Percentiles rank a stretch among this genome's conserved stretches.
Conservation (phyloP, 2,329 filamentous ascomycete species). For the Colletotrichum eleusines region DNA sequence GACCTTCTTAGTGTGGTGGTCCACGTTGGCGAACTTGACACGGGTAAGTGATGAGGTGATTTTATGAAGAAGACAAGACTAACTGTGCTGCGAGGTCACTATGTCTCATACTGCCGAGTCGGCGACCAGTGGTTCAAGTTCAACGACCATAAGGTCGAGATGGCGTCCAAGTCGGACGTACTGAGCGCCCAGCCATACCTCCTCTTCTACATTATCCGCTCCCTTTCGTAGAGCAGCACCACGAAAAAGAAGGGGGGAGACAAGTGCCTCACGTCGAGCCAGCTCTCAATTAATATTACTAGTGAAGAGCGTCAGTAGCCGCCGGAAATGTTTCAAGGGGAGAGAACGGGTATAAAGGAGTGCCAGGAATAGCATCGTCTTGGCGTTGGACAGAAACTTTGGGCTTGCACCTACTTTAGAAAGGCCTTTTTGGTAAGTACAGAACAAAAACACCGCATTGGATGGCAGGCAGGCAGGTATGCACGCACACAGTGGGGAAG, state of each 20-base stretch:
- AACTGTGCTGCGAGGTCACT: constrained; percentile 70
- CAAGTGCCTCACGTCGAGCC: background rate
- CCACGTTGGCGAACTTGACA: constrained; percentile 92
- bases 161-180: constrained; percentile 87
- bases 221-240: constrained; percentile 57
- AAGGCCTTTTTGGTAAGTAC: constrained; percentile 10
- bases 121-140: constrained; percentile 86
- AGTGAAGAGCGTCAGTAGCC: constrained; percentile 1
- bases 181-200: constrained; percentile 89
- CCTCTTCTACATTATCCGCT: constrained; percentile 84
- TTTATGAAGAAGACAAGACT: constrained; percentile 13
- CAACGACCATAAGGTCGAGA: constrained; percentile 92
- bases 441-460: constrained; percentile 15
- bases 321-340: background rate
- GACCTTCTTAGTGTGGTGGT: constrained; percentile 92
- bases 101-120: constrained; percentile 44
- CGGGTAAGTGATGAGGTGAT: constrained; percentile 76
- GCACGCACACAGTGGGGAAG: background rate
- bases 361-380: constrained; percentile 28
- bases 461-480: background rate
- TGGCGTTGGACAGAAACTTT: constrained; percentile 39
- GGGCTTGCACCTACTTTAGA: constrained; percentile 19
- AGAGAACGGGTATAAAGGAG: background rate
- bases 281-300: constrained; percentile 6
- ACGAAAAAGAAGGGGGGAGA: background rate